These are phyloP conservation scores for Picea glauca DNA, from an alignment of 75 land plant species.

Conservation along the genomic window DNA sequence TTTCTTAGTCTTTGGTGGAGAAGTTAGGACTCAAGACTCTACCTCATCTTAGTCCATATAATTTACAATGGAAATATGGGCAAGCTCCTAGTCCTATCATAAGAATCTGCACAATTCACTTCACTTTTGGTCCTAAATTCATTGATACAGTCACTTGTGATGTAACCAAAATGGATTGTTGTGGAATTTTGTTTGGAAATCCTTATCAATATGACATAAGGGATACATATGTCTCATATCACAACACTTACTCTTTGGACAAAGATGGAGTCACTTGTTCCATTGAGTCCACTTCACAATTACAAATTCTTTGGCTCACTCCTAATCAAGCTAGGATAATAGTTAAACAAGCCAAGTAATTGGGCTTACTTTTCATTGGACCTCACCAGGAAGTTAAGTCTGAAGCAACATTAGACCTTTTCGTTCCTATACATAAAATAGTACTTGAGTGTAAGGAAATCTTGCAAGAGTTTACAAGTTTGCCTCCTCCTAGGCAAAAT, in stretches of 20 bases:
- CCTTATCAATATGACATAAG: background rate
- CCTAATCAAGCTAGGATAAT: background rate
- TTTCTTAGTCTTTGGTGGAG: no score
- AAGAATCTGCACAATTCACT: background rate
- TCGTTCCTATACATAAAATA: background rate
- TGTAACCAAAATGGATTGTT: background rate
- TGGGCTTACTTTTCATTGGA: background rate
- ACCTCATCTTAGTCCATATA: background rate
- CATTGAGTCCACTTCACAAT: background rate
- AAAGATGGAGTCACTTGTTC: background rate
- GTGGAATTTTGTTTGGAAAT: background rate
- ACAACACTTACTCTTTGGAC: background rate
- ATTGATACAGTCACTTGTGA: background rate
- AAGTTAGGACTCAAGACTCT: background rate
- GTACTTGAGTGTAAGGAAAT: no score
- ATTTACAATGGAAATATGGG: background rate
- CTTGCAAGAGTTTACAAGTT: background rate
- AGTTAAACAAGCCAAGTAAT: background rate
- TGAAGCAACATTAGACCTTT: background rate
- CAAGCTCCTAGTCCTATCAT: background rate
- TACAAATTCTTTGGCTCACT: background rate
- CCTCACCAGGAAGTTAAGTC: background rate
- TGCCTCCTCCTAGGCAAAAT: background rate
- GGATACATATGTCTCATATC: background rate
- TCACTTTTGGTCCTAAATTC: background rate